Conservation (phyloP, 108 stramenopile species). For the Schizochytrium sp. region DNA sequence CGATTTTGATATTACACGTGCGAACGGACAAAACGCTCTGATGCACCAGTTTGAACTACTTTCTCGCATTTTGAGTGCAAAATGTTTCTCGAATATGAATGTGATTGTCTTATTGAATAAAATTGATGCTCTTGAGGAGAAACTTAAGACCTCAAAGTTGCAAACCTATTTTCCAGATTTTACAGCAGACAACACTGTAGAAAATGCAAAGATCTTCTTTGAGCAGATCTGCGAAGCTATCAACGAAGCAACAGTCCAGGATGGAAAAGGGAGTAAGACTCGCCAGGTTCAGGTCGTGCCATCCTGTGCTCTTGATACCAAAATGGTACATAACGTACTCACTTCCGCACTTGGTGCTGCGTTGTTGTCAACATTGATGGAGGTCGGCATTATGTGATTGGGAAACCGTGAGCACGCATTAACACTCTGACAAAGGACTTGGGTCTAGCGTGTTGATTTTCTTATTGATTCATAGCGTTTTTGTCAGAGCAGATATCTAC, state of each 20-base stretch:
- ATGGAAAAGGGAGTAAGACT: background rate
- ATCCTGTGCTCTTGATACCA: constrained; percentile 18
- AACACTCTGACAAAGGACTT: no score
- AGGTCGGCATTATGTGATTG: background rate
- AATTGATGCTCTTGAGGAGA: constrained; percentile 19
- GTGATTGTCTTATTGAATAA: constrained; percentile 46
- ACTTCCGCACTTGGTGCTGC: background rate
- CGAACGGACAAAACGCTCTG: background rate
- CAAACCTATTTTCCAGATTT: background rate
- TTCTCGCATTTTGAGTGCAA: background rate
- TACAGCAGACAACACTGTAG: background rate
- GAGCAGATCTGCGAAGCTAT: background rate
- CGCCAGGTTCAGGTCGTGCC: constrained; percentile 55
- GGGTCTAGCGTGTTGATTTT: no score
- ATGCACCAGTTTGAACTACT: background rate
- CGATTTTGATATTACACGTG: background rate
- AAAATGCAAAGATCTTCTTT: background rate
- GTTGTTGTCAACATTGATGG: background rate
- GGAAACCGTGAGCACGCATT: no score
- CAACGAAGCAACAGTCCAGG: background rate
- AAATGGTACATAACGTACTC: constrained; percentile 32
- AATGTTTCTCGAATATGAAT: background rate
- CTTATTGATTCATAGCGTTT: no score
- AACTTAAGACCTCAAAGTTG: constrained; percentile 9
- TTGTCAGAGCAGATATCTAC: no score